phyloP scores from a whole-genome alignment of 805 yeast species.

The Lipomyces japonicus region DNA sequence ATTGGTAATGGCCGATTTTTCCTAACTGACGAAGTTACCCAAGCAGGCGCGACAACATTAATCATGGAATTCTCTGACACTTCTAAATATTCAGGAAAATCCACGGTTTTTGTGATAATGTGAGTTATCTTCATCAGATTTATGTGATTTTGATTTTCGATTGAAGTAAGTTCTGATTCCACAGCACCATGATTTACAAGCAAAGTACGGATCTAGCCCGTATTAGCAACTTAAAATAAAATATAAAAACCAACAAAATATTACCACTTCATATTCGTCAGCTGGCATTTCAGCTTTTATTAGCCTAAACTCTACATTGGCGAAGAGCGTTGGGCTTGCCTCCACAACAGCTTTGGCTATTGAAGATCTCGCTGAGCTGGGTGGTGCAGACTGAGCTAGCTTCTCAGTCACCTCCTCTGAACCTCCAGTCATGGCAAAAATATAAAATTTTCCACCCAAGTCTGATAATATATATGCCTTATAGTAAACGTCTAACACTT shows the following conservation, averaged over 20 bases:
- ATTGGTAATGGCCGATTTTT: slow-evolving; percentile 47
- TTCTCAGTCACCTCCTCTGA: too few species aligned
- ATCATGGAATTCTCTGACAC: slow-evolving; percentile 50
- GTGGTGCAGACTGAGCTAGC: too few species aligned
- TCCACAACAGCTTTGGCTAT: not conserved
- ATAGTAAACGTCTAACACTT: too few species aligned
- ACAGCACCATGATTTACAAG: slow-evolving; percentile 20
- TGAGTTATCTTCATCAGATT: slow-evolving; percentile 24
- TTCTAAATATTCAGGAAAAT: slow-evolving; percentile 50
- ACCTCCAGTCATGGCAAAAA: too few species aligned
- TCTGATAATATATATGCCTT: too few species aligned
- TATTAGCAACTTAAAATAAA: not conserved
- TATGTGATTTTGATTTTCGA: not conserved
- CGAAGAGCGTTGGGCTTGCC: slow-evolving; percentile 5
- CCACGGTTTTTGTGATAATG: slow-evolving; percentile 49
- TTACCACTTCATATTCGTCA: slow-evolving; percentile 7
- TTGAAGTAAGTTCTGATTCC: slow-evolving; percentile 1
- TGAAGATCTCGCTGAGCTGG: not conserved
- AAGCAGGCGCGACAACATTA: slow-evolving; percentile 60
- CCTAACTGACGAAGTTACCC: slow-evolving; percentile 53
- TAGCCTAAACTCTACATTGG: slow-evolving; percentile 10
- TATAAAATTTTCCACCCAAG: too few species aligned
- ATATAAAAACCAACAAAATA: not conserved
- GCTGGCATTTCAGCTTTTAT: slow-evolving; percentile 6
- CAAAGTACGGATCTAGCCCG: slow-evolving; percentile 1